Percentiles rank a stretch among this genome's conserved stretches.
These are phyloP conservation scores for Fusarium subtropicale DNA, from an alignment of 2,329 filamentous ascomycete genomes.

Conservation along the genomic window DNA sequence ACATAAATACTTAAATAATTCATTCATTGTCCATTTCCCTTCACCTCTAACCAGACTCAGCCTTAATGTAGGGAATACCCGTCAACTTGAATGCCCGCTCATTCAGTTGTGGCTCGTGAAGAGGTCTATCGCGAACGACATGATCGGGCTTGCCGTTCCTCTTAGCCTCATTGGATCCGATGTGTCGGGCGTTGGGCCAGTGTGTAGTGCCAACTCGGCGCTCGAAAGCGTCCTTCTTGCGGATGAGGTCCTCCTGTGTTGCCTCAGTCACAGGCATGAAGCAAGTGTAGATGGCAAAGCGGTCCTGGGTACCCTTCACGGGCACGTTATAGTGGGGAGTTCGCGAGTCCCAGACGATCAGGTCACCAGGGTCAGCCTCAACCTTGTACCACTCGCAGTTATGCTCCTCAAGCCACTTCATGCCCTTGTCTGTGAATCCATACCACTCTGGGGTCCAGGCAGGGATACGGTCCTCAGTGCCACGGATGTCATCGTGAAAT, in stretches of 20 bases:
- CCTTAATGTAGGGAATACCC: conserved; percentile 41
- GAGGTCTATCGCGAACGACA: conserved; percentile 26
- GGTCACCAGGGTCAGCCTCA: conserved; percentile 56
- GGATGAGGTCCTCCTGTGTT: conserved; percentile 52
- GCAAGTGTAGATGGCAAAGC: conserved; percentile 51
- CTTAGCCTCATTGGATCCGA: conserved; percentile 33
- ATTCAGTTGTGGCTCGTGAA: conserved; percentile 31
- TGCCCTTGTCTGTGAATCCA: conserved; percentile 52
- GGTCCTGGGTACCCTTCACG: conserved; percentile 53
- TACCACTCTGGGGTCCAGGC: conserved; percentile 52
- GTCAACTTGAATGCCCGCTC: conserved; percentile 43
- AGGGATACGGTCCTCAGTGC: conserved; percentile 52
- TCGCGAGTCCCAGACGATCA: conserved; percentile 55
- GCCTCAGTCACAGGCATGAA: conserved; percentile 39
- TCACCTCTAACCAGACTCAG: background rate
- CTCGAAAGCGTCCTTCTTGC: conserved; percentile 58
- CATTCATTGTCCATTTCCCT: too few relatives aligned
- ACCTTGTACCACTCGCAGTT: conserved; percentile 53
- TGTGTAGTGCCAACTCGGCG: conserved; percentile 55
- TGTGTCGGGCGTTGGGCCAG: conserved; percentile 53
- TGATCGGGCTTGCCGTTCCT: conserved; percentile 40
- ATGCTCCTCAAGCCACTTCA: conserved; percentile 53
- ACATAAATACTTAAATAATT: background rate
- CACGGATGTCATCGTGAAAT: conserved; percentile 52
- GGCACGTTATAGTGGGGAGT: conserved; percentile 58